These are phyloP conservation scores for Trypanosoma brucei DNA, from an alignment of 208 protist species.

Conservation along the genomic window DNA sequence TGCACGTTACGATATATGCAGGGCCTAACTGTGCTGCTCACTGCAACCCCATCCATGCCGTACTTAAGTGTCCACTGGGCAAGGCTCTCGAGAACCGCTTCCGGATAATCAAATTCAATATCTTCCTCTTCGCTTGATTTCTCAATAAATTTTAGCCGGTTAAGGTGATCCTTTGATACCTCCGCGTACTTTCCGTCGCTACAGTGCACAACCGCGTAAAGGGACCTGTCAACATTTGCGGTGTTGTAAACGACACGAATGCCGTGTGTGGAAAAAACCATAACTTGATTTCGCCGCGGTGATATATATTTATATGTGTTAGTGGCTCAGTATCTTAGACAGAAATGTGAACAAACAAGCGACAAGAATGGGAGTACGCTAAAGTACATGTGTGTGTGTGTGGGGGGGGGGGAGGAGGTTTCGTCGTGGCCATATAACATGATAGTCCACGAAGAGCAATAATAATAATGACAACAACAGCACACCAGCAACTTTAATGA, in stretches of 20 bases:
- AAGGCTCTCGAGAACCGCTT: conserved; percentile 52
- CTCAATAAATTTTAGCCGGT: conserved; percentile 48
- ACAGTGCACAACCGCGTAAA: conserved; percentile 35
- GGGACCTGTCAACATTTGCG: conserved; percentile 16
- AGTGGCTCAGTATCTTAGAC: neutral
- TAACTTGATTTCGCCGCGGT: neutral
- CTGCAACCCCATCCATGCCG: conserved; percentile 41
- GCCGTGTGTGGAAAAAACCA: conserved; percentile 5
- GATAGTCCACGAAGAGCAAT: too few species aligned
- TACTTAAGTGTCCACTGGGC: conserved; percentile 56
- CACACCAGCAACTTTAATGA: too few species aligned
- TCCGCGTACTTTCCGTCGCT: conserved; percentile 53
- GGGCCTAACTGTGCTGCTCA: conserved; percentile 44
- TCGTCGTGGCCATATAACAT: too few species aligned
- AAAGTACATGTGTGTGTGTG: too few species aligned
- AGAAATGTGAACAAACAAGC: neutral
- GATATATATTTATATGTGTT: neutral
- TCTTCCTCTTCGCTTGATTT: conserved; percentile 27
- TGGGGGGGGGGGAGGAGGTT: too few species aligned
- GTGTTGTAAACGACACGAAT: conserved; percentile 6
- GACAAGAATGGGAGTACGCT: too few species aligned
- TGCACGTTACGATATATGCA: conserved; percentile 72
- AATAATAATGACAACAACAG: too few species aligned
- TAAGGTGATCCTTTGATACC: conserved; percentile 30
- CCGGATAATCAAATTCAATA: conserved; percentile 51